These are phyloP conservation scores for Oenanthe javanica DNA, from an alignment of 140 eudicot genomes.

Conservation along the genomic window DNA sequence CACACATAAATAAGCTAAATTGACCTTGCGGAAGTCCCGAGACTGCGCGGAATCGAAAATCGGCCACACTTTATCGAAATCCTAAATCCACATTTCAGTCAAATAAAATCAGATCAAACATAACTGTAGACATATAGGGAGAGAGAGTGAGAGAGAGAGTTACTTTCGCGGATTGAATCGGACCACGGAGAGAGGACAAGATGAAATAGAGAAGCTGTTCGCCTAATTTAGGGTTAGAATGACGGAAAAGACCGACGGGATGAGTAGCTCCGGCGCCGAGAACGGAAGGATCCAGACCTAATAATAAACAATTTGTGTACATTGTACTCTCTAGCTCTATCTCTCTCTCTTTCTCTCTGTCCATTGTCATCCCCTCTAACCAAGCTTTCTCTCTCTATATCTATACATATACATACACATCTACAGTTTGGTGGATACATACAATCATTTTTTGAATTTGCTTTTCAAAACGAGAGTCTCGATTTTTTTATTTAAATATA, in stretches of 20 bases:
- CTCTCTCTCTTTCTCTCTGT: constrained; percentile 94
- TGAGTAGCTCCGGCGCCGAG: constrained; percentile 75
- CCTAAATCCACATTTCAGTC: constrained; percentile 43
- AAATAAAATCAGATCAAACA: constrained; percentile 19
- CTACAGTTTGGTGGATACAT: neutral
- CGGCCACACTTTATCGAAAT: constrained; percentile 91
- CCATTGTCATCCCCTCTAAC: constrained; percentile 79
- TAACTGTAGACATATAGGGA: neutral
- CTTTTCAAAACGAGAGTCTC: neutral
- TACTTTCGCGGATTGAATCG: constrained; percentile 72
- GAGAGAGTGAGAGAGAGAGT: neutral
- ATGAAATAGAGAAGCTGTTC: constrained; percentile 96
- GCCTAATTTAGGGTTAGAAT: constrained; percentile 96
- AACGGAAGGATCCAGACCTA: constrained; percentile 90
- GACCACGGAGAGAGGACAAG: constrained; percentile 92
- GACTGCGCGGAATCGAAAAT: constrained; percentile 85
- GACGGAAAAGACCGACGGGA: constrained; percentile 84
- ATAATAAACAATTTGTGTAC: constrained; percentile 90
- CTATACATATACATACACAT: neutral
- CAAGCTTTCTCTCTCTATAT: constrained; percentile 15
- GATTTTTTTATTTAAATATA: neutral
- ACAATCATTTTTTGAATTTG: neutral
- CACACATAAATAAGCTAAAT: neutral
- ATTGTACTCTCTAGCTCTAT: constrained; percentile 91
- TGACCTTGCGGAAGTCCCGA: constrained; percentile 76